phyloP scores from a whole-genome alignment of 164 flowering plant species.

The Aristolochia californica region DNA sequence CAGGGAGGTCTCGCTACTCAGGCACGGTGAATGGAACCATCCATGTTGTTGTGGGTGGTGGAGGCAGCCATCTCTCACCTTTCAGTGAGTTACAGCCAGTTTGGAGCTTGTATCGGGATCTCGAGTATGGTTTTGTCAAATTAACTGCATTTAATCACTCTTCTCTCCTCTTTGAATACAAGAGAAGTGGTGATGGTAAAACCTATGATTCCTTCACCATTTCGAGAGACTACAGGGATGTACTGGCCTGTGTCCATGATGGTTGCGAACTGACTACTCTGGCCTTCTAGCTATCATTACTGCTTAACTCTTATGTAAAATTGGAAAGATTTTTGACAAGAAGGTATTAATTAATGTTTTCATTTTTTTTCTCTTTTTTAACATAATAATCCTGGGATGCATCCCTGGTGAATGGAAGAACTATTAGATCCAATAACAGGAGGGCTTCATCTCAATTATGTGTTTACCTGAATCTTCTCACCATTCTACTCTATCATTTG shows the following conservation, averaged over 20 bases:
- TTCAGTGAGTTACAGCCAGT: slow-evolving; percentile 29
- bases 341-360: too few relatives aligned
- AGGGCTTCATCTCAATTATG: too few relatives aligned
- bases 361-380: too few relatives aligned
- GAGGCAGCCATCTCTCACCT: slow-evolving; percentile 50
- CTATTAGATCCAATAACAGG: too few relatives aligned
- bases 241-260: slow-evolving; percentile 60
- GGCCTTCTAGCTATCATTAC: slow-evolving; percentile 15
- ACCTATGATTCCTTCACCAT: slow-evolving; percentile 85
- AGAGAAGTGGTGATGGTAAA: slow-evolving; percentile 68
- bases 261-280: slow-evolving; percentile 51
- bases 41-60: slow-evolving; percentile 83
- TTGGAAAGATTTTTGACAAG: too few relatives aligned
- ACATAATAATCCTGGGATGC: too few relatives aligned
- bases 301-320: too few relatives aligned
- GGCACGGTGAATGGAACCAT: slow-evolving; percentile 69
- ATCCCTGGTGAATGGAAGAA: too few relatives aligned
- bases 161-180: slow-evolving; percentile 78
- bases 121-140: slow-evolving; percentile 69
- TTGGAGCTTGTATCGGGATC: slow-evolving; percentile 68
- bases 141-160: slow-evolving; percentile 78
- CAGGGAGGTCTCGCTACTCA: slow-evolving; percentile 43
- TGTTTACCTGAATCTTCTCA: too few relatives aligned
- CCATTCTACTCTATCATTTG: too few relatives aligned
- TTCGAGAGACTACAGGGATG: slow-evolving; percentile 70